phyloP scores from a whole-genome alignment of 176 grass and related monocot species.

The Calamus simplicifolius region DNA sequence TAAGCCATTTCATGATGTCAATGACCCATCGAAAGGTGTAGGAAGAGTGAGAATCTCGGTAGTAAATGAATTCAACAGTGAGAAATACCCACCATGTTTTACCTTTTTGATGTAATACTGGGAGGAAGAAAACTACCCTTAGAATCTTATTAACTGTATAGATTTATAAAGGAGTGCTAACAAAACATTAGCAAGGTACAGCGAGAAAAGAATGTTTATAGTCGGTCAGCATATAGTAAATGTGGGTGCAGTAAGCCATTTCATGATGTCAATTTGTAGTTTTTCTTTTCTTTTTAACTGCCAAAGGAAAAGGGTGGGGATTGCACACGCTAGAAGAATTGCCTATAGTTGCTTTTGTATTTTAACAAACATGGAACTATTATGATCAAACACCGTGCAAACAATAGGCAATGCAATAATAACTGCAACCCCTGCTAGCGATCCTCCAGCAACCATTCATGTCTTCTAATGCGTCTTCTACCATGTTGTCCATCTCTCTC shows the following conservation, averaged over 20 bases:
- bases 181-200: no score
- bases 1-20: slow-evolving; percentile 42
- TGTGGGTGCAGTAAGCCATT: no score
- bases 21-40: slow-evolving; percentile 61
- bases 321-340: slow-evolving; percentile 46
- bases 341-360: slow-evolving; percentile 74
- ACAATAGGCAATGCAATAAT: slow-evolving; percentile 24
- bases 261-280: slow-evolving; percentile 8
- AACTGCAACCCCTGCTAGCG: no score
- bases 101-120: no score
- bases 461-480: no score
- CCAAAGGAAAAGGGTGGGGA: slow-evolving; percentile 71
- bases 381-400: slow-evolving; percentile 38
- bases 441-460: no score
- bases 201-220: no score
- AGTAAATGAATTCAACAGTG: slow-evolving; percentile 48
- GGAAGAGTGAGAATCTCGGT: slow-evolving; percentile 52
- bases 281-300: slow-evolving; percentile 39
- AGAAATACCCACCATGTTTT: slow-evolving; percentile 43
- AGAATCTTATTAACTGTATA: no score
- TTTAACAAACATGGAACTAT: slow-evolving; percentile 49
- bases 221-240: neutral
- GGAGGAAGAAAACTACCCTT: no score
- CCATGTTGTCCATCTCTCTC: no score
- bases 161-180: no score